These are phyloP conservation scores for Leishmania guyanensis DNA, from an alignment of 208 protist species.

Conservation along the genomic window DNA sequence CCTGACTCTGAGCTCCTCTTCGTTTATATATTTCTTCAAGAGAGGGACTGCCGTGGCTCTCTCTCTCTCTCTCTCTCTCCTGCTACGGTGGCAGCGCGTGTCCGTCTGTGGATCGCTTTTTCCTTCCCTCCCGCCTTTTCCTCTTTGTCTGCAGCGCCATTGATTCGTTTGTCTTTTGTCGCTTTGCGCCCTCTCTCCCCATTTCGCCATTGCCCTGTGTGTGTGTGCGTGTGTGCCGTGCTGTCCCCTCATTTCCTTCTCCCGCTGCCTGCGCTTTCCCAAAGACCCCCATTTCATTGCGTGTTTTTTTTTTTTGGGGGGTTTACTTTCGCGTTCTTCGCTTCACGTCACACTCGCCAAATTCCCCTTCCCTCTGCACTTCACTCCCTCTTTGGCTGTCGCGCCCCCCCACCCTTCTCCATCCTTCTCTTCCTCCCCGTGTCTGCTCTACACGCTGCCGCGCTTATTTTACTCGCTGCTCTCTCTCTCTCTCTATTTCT, in stretches of 20 bases:
- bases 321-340: background rate
- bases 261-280: background rate
- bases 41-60: background rate
- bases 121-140: conserved; percentile 1
- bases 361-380: background rate
- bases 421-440: background rate
- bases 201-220: background rate
- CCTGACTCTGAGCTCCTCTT: background rate
- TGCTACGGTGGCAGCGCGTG: background rate
- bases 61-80: background rate
- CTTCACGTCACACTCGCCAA: background rate
- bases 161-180: background rate
- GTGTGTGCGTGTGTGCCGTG: conserved; percentile 2
- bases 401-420: background rate
- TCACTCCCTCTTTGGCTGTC: too few species aligned
- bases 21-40: conserved; percentile 22
- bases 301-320: background rate
- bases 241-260: background rate
- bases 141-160: background rate
- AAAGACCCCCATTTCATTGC: too few species aligned
- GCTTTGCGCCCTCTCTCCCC: background rate
- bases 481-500: conserved; percentile 10
- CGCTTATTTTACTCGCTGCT: background rate
- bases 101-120: background rate
- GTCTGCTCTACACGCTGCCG: background rate